Percentiles rank a stretch among this genome's conserved stretches.
Evolutionary conservation across 148 eudicot genomes (phyloP).

Genomic region (Heliamphora exappendiculata): DNA sequence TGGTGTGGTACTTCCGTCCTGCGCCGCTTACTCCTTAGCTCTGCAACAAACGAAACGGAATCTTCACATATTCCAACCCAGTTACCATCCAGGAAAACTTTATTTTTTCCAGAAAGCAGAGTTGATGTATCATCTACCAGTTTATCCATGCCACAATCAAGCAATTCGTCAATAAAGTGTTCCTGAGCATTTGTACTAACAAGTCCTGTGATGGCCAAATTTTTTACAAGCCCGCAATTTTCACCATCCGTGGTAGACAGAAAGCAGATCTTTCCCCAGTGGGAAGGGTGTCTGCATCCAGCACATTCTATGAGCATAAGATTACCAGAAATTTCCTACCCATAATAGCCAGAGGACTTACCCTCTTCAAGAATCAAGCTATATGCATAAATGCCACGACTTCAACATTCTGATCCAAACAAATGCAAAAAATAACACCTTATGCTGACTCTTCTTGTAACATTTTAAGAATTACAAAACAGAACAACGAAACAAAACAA

Average conservation of each 20-base stretch:
- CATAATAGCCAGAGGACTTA: background rate
- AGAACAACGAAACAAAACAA: background rate
- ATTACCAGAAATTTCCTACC: background rate
- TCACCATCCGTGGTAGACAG: conserved; percentile 94
- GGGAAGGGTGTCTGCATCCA: conserved; percentile 84
- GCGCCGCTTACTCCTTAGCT: conserved; percentile 54
- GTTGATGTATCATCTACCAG: conserved; percentile 51
- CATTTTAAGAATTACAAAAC: no score
- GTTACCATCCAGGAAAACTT: conserved; percentile 74
- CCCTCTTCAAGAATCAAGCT: background rate
- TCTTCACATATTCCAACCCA: conserved; percentile 76
- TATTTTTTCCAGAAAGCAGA: conserved; percentile 45
- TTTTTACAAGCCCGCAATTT: conserved; percentile 90
- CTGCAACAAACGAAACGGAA: conserved; percentile 53
- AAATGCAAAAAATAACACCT: background rate
- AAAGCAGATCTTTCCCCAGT: conserved; percentile 90
- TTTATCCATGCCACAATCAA: conserved; percentile 59
- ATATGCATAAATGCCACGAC: background rate
- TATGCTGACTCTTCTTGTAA: background rate
- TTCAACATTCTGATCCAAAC: background rate
- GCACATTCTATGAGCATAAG: background rate
- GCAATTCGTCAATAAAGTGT: conserved; percentile 37
- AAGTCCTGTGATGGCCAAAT: conserved; percentile 76
- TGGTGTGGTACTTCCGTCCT: conserved; percentile 47
- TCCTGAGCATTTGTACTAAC: conserved; percentile 50